Conservation (phyloP, 1,284 basidiomycete genomes). For the Fomes fomentarius region DNA sequence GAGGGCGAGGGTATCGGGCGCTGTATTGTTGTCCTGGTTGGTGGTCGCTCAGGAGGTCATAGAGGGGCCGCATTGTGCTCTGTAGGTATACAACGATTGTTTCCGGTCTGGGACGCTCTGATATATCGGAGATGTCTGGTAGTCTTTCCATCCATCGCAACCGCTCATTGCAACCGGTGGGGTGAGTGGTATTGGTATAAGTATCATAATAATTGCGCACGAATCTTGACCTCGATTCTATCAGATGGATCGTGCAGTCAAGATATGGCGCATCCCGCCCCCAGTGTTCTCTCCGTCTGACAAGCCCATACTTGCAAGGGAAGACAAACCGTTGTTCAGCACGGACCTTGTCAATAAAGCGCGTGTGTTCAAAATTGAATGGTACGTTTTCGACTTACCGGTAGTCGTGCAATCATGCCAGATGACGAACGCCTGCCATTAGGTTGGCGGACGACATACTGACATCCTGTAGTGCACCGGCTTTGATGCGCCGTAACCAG, state of each 20-base stretch:
- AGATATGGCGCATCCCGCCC: conserved; percentile 63
- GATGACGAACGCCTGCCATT: not conserved
- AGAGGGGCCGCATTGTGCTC: conserved; percentile 65
- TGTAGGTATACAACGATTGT: conserved; percentile 41
- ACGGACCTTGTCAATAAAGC: conserved; percentile 65
- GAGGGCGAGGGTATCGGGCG: conserved; percentile 66
- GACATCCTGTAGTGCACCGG: conserved; percentile 60
- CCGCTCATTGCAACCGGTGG: conserved; percentile 76
- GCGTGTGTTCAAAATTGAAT: conserved; percentile 63
- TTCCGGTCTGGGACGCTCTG: not conserved
- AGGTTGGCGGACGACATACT: conserved; percentile 68
- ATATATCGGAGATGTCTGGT: not conserved
- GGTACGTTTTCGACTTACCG: conserved; percentile 47
- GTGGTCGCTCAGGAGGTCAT: conserved; percentile 73
- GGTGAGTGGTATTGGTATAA: conserved; percentile 46
- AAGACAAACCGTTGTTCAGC: conserved; percentile 77
- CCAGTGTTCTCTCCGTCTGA: conserved; percentile 26
- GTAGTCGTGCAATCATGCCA: not conserved
- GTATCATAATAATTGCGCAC: too few relatives aligned
- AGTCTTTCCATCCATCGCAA: conserved; percentile 67
- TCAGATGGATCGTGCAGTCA: conserved; percentile 73
- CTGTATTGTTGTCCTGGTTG: conserved; percentile 65
- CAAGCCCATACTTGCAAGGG: conserved; percentile 47
- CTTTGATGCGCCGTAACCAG: conserved; percentile 45
- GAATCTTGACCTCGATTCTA: too few relatives aligned